Percentiles rank a stretch among this genome's conserved stretches.
Conservation (phyloP, 1,284 basidiomycete species). For the Ganoderma boninense region DNA sequence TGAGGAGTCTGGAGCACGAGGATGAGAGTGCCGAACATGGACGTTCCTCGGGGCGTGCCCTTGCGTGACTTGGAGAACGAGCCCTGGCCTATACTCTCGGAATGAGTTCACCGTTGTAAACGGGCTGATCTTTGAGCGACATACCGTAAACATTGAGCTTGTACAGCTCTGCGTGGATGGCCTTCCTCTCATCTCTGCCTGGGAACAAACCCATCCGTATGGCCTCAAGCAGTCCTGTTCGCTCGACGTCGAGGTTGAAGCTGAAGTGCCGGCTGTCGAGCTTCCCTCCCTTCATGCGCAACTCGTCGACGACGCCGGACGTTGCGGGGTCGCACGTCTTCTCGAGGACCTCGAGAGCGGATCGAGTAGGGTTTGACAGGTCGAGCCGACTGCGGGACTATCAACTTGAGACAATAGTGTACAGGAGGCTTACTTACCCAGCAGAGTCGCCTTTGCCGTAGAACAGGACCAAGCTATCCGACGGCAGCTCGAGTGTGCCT, state of each 20-base stretch:
- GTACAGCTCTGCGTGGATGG: constrained; percentile 34
- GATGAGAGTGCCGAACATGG: constrained; percentile 50
- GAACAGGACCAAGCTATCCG: not conserved
- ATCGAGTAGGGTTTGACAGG: constrained; percentile 5
- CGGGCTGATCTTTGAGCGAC: constrained; percentile 8
- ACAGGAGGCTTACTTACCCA: not conserved
- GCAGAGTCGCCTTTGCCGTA: not conserved
- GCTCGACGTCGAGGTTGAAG: constrained; percentile 7
- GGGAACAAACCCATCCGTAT: constrained; percentile 27
- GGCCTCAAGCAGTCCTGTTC: constrained; percentile 22
- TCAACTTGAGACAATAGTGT: no score
- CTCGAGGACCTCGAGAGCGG: constrained; percentile 22
- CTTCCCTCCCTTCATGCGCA: constrained; percentile 37
- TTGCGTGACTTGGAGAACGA: constrained; percentile 53
- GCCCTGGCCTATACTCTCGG: constrained; percentile 33
- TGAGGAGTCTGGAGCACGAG: constrained; percentile 49
- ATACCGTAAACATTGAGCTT: constrained; percentile 42
- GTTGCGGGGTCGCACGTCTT: constrained; percentile 35
- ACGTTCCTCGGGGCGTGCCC: constrained; percentile 46
- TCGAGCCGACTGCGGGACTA: constrained; percentile 19
- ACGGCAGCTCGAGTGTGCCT: not conserved
- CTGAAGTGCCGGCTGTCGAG: constrained; percentile 28
- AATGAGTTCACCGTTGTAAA: constrained; percentile 31
- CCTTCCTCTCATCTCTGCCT: constrained; percentile 12
- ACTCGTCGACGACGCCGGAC: constrained; percentile 36